A percentile compares a stretch with the other conserved stretches of the same genome.
These are phyloP conservation scores for Adenanthera pavonina DNA, from an alignment of 306 rosid genomes.

Conservation along the genomic window DNA sequence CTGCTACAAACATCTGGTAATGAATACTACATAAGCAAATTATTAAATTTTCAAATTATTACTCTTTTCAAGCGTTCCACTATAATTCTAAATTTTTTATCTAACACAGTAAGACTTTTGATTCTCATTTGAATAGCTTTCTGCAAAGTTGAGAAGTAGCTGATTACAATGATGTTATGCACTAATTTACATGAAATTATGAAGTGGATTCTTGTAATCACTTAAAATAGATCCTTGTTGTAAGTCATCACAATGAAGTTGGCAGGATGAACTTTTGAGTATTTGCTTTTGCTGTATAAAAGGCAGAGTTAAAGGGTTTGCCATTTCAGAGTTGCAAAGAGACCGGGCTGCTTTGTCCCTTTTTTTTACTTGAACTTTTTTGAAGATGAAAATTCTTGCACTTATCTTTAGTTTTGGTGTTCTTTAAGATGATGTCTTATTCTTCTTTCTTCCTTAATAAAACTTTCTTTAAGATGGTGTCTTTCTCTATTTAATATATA, in stretches of 20 bases:
- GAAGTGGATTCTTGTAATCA: neutral
- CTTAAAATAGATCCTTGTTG: neutral
- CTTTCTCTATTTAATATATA: neutral
- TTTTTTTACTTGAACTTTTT: neutral
- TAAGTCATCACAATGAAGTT: neutral
- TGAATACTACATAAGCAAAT: neutral
- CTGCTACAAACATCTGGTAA: neutral
- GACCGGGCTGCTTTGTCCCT: neutral
- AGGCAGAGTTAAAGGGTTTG: neutral
- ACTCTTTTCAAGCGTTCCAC: neutral
- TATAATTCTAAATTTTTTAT: neutral
- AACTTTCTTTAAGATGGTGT: neutral
- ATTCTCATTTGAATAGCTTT: neutral
- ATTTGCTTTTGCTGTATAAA: neutral
- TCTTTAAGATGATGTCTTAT: neutral
- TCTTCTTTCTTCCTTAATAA: neutral
- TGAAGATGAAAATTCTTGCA: neutral
- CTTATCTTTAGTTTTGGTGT: neutral
- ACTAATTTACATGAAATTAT: neutral
- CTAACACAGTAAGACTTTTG: neutral
- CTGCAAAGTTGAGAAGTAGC: too few relatives aligned
- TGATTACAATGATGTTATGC: neutral
- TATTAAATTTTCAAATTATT: neutral
- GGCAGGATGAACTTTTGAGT: neutral
- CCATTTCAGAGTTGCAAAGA: neutral